Percentiles rank a stretch among this genome's conserved stretches.
Conservation (phyloP, 2,329 filamentous ascomycete species). For the Penicillium griseofulvum region DNA sequence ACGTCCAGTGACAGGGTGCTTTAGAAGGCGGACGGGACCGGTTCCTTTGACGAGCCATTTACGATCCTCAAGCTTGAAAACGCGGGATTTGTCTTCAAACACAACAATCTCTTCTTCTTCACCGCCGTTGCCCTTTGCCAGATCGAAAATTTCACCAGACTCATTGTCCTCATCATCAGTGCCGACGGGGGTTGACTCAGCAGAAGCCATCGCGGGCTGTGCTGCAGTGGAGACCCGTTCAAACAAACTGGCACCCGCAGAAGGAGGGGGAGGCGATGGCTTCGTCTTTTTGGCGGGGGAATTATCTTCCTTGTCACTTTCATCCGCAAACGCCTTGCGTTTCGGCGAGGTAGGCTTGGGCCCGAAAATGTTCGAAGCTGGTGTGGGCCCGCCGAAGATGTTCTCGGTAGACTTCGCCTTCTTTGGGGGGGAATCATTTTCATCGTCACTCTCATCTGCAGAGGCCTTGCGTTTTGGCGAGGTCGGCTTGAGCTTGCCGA, state of each 20-base stretch:
- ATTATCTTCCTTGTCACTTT: constrained; percentile 26
- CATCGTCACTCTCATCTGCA: constrained; percentile 23
- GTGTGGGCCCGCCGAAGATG: not conserved
- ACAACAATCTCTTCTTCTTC: constrained; percentile 71
- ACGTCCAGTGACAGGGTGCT: constrained; percentile 66
- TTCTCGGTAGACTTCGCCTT: constrained; percentile 15
- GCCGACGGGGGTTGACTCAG: constrained; percentile 29
- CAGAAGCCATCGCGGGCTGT: not conserved
- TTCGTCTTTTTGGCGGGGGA: constrained; percentile 17
- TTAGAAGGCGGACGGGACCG: constrained; percentile 69
- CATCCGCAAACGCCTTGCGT: constrained; percentile 14
- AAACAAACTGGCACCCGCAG: constrained; percentile 36
- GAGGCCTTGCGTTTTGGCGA: constrained; percentile 18
- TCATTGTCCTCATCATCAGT: constrained; percentile 43
- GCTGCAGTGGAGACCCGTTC: constrained; percentile 29
- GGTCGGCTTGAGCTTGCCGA: constrained; percentile 32
- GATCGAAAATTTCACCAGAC: constrained; percentile 58
- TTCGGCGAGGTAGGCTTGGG: constrained; percentile 19
- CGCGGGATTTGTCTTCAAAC: constrained; percentile 69
- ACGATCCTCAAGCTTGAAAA: constrained; percentile 54
- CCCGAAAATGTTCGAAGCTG: not conserved
- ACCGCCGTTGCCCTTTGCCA: constrained; percentile 64
- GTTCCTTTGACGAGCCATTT: constrained; percentile 69
- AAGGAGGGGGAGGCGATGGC: constrained; percentile 16
- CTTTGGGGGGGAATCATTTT: constrained; percentile 24